A percentile compares a stretch with the other conserved stretches of the same genome.
These are phyloP conservation scores for Daldinia concentrica DNA, from an alignment of 495 filamentous ascomycete genomes.

Conservation along the genomic window DNA sequence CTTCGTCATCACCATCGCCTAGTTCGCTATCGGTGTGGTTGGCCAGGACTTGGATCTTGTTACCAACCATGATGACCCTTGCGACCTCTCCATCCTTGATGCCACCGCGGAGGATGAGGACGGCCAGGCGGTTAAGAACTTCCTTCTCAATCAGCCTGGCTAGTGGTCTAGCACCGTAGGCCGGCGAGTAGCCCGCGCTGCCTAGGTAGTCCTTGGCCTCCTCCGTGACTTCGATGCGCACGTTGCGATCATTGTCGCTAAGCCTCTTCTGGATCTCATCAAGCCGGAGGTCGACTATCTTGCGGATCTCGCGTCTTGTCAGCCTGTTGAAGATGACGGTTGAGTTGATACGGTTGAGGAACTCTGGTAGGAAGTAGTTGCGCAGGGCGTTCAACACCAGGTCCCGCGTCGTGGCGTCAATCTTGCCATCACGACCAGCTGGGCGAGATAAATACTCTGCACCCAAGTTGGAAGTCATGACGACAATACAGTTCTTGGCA, in stretches of 20 bases:
- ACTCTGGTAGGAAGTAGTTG: conserved; percentile 96
- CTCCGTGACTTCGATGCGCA: conserved; percentile 76
- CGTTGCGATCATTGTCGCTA: conserved; percentile 78
- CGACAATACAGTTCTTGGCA: conserved; percentile 96
- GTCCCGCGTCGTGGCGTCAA: conserved; percentile 86
- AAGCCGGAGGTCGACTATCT: conserved; percentile 93
- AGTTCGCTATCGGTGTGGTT: conserved; percentile 77
- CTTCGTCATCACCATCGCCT: conserved; percentile 70
- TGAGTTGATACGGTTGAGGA: conserved; percentile 95
- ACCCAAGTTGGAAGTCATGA: conserved; percentile 98
- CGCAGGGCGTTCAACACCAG: conserved; percentile 88
- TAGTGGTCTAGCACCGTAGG: conserved; percentile 90
- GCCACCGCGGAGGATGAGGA: conserved; percentile 84
- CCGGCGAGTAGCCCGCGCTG: conserved; percentile 87
- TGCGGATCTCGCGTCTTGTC: conserved; percentile 84
- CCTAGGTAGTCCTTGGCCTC: conserved; percentile 92
- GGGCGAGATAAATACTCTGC: conserved; percentile 90
- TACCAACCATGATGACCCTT: conserved; percentile 73
- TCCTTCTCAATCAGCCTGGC: conserved; percentile 93
- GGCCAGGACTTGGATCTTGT: conserved; percentile 78
- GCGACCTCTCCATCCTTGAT: conserved; percentile 88
- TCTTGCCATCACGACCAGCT: conserved; percentile 77
- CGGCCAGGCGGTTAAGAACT: conserved; percentile 89
- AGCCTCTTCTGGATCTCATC: conserved; percentile 91
- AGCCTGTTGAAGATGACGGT: conserved; percentile 99